A percentile compares a stretch with the other conserved stretches of the same genome.
Evolutionary conservation across 2,329 filamentous ascomycete species (phyloP).

Genomic region (Cryphonectria japonica): DNA sequence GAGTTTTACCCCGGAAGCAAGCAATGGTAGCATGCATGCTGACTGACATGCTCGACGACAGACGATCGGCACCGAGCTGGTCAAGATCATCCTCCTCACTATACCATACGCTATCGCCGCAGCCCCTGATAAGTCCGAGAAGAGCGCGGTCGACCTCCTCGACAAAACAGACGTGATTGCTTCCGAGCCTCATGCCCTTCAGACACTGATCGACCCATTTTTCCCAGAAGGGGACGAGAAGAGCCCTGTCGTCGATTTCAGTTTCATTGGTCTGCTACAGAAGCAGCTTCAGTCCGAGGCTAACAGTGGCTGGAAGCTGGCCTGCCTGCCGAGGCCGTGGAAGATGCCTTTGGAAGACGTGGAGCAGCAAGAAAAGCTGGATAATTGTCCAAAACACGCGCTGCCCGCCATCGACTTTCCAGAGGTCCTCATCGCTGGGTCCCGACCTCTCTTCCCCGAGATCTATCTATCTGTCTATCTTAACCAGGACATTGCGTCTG

Average conservation of each 20-base stretch:
- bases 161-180: slow-evolving; percentile 96
- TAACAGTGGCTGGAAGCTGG: slow-evolving; percentile 72
- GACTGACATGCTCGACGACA: slow-evolving; percentile 35
- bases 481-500: slow-evolving; percentile 84
- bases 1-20: slow-evolving; percentile 42
- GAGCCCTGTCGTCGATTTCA: slow-evolving; percentile 65
- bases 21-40: not conserved
- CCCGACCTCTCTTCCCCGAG: slow-evolving; percentile 83
- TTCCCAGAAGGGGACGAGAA: slow-evolving; percentile 65
- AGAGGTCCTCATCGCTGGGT: slow-evolving; percentile 72
- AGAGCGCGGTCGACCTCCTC: slow-evolving; percentile 73
- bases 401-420: slow-evolving; percentile 80
- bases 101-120: slow-evolving; percentile 87
- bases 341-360: slow-evolving; percentile 64
- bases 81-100: slow-evolving; percentile 94
- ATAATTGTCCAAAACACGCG: slow-evolving; percentile 69
- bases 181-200: slow-evolving; percentile 81
- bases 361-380: slow-evolving; percentile 63
- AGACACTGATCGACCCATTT: slow-evolving; percentile 86
- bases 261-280: slow-evolving; percentile 80
- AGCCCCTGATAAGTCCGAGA: slow-evolving; percentile 70
- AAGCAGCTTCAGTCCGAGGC: slow-evolving; percentile 82
- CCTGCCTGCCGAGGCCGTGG: slow-evolving; percentile 70
- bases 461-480: slow-evolving; percentile 92
- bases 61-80: slow-evolving; percentile 80